Percentiles rank a stretch among this genome's conserved stretches.
phyloP scores from a whole-genome alignment of 2,329 filamentous ascomycete species.

The Penicillium sclerotigenum region DNA sequence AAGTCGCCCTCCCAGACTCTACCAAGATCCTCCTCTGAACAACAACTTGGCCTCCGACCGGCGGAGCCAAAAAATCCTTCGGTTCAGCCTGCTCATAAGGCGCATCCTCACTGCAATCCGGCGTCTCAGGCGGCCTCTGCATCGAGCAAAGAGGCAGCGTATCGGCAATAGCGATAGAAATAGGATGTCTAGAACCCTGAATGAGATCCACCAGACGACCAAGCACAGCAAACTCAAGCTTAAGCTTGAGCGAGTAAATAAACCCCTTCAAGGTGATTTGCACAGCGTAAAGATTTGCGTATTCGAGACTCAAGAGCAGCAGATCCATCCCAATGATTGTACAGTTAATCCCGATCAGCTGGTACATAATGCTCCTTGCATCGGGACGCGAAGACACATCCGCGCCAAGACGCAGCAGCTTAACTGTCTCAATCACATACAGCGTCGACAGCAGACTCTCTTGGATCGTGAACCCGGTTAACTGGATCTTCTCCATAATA shows the following conservation, averaged over 20 bases:
- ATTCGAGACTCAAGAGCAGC: slow-evolving; percentile 41
- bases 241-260: slow-evolving; percentile 42
- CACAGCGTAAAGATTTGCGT: slow-evolving; percentile 41
- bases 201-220: slow-evolving; percentile 45
- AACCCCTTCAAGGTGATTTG: slow-evolving; percentile 44
- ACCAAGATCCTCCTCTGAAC: slow-evolving; percentile 14
- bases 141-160: slow-evolving; percentile 26
- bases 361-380: slow-evolving; percentile 40
- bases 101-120: slow-evolving; percentile 8
- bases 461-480: slow-evolving; percentile 47
- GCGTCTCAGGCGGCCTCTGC: slow-evolving; percentile 6
- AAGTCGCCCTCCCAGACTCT: not conserved
- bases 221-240: slow-evolving; percentile 57
- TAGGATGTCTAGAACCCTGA: slow-evolving; percentile 27
- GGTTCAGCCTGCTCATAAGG: slow-evolving; percentile 6
- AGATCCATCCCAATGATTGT: slow-evolving; percentile 49
- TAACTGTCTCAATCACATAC: slow-evolving; percentile 54
- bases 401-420: slow-evolving; percentile 40
- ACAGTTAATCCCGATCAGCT: slow-evolving; percentile 48
- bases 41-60: slow-evolving; percentile 2
- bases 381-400: slow-evolving; percentile 19
- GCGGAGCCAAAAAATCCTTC: slow-evolving; percentile 9
- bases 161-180: slow-evolving; percentile 21
- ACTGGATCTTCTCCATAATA: slow-evolving; percentile 47
- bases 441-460: slow-evolving; percentile 48